Conservation (phyloP, 148 eudicot genomes). For the Silene latifolia region DNA sequence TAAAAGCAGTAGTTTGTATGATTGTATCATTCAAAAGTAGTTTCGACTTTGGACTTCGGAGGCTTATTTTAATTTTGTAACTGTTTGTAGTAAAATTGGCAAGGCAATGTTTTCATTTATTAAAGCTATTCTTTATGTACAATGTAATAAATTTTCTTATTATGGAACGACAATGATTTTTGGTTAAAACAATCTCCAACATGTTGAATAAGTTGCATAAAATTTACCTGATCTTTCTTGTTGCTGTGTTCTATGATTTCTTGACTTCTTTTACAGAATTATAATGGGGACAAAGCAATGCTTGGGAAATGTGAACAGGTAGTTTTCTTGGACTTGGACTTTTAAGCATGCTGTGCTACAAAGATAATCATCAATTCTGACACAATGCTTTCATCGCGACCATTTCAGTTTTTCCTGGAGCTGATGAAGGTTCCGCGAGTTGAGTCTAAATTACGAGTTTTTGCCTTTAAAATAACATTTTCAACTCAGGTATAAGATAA, state of each 20-base stretch:
- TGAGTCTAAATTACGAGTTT: conserved; percentile 90
- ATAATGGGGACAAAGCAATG: conserved; percentile 79
- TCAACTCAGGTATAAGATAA: conserved; percentile 58
- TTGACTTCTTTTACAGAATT: conserved; percentile 53
- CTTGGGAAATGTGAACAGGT: conserved; percentile 99
- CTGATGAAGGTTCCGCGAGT: conserved; percentile 97
- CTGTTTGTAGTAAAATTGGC: no score
- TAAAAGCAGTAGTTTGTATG: no score
- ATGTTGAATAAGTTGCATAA: no score
- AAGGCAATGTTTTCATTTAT: no score
- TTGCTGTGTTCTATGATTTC: conserved; percentile 18
- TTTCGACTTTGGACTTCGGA: no score
- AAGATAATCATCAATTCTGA: conserved; percentile 21
- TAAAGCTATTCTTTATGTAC: no score
- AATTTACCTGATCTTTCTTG: conserved; percentile 3
- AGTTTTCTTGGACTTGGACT: conserved; percentile 13
- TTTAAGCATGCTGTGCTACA: not conserved
- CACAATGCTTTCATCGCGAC: conserved; percentile 23
- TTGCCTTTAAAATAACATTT: conserved; percentile 86
- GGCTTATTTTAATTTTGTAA: no score
- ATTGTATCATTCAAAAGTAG: no score
- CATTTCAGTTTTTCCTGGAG: conserved; percentile 87
- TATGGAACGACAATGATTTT: no score
- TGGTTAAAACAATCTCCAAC: no score
- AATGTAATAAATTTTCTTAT: no score